Percentiles rank a stretch among this genome's conserved stretches.
These are phyloP conservation scores for Ceratocystis harringtonii DNA, from an alignment of 2,329 filamentous ascomycete genomes.

Conservation along the genomic window DNA sequence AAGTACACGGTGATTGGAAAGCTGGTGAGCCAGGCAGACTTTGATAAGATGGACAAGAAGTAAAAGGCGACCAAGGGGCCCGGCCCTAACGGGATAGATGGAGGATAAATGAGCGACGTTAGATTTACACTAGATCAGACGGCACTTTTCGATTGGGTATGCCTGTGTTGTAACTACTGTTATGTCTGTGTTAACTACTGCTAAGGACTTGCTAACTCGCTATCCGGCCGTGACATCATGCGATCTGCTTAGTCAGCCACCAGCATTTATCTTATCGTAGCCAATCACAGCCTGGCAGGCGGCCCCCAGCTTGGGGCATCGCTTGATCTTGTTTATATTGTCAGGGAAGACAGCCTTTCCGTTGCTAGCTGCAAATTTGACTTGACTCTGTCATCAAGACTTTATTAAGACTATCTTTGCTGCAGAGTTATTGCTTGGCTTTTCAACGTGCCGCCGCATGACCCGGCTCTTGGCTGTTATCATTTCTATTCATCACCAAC, in stretches of 20 bases:
- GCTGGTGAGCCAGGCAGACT: constrained; percentile 46
- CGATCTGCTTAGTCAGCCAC: neutral
- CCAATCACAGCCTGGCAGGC: neutral
- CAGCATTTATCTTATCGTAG: neutral
- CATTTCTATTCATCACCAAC: no score
- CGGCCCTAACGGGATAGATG: neutral
- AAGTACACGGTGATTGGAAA: constrained; percentile 94
- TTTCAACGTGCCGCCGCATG: neutral
- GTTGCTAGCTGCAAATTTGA: no score
- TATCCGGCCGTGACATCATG: neutral
- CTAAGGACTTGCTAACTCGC: neutral
- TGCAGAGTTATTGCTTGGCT: neutral
- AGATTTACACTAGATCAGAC: neutral
- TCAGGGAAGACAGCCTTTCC: neutral
- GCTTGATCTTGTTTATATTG: neutral
- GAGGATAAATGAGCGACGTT: neutral
- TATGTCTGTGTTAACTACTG: no score
- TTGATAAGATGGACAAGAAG: constrained; percentile 19
- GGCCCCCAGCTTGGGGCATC: neutral
- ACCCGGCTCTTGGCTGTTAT: no score
- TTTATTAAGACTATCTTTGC: no score
- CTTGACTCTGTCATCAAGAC: no score
- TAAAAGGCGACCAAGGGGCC: neutral
- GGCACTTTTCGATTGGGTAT: neutral
- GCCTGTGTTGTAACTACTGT: neutral